These are phyloP conservation scores for Achaetomium macrosporum DNA, from an alignment of 2,329 filamentous ascomycete genomes.

Conservation along the genomic window DNA sequence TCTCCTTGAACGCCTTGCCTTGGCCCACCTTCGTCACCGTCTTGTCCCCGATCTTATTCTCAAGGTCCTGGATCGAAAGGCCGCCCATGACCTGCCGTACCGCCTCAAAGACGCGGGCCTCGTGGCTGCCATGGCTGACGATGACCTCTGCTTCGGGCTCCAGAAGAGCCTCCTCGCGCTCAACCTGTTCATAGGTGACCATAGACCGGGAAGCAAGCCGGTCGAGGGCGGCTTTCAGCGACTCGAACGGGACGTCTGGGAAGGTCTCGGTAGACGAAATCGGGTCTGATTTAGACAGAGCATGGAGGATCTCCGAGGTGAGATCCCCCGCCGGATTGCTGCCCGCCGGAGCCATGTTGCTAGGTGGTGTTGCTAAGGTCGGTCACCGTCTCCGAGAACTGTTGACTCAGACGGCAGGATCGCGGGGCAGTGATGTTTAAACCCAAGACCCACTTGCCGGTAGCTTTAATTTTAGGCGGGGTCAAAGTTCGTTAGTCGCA, in stretches of 20 bases:
- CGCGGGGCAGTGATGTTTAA: conserved; percentile 16
- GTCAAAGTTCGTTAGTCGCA: conserved; percentile 9
- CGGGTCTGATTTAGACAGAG: conserved; percentile 57
- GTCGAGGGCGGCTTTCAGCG: conserved; percentile 83
- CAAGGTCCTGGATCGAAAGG: conserved; percentile 70
- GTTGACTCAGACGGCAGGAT: conserved; percentile 21
- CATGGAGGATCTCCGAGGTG: conserved; percentile 58
- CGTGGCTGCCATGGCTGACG: conserved; percentile 69
- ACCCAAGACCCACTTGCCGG: conserved; percentile 14
- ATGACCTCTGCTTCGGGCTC: conserved; percentile 71
- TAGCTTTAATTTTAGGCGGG: conserved; percentile 15
- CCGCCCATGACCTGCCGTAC: conserved; percentile 68
- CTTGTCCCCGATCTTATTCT: conserved; percentile 65
- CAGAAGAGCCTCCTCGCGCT: conserved; percentile 69
- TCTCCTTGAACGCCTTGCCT: conserved; percentile 84
- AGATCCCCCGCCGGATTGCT: conserved; percentile 46
- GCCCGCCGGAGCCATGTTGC: conserved; percentile 19
- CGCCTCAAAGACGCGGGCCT: conserved; percentile 75
- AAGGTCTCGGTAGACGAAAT: conserved; percentile 66
- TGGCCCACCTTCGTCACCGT: conserved; percentile 77
- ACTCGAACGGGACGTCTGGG: conserved; percentile 57
- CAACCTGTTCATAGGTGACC: conserved; percentile 78
- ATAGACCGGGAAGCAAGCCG: conserved; percentile 78
- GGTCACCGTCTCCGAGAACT: conserved; percentile 5
- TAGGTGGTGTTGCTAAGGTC: conserved; percentile 1